Evolutionary conservation across 2,329 filamentous ascomycete species (phyloP), one percentile per base, ranked within the genome.

Genomic region (Trichophyton equinum): DNA sequence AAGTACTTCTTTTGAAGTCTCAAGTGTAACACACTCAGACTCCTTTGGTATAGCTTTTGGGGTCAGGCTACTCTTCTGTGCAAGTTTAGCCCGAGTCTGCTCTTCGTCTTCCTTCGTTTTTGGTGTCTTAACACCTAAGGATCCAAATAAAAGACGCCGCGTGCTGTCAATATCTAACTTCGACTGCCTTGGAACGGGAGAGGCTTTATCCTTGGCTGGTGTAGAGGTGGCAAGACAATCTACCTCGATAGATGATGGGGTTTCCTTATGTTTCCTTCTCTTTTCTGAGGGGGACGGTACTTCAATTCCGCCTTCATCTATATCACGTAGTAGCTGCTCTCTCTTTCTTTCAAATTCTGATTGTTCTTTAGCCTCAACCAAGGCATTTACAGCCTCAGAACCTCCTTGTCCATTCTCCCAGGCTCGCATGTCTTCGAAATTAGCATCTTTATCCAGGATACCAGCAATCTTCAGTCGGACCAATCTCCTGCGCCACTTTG

Each of bases 71-170:
- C 9, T 36, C 70, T 80, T 75, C 63, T 79, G 81, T 75, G 83
- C 82, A 25, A 89, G 71, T 61, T 81, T 81, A 63, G 79, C 75
- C 27, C 82, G 82, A 4, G 87, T 72, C 42, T 80, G 79, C 15
- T 85, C 82, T 68, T 86, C 86, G 18, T 90, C 87, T 33, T 81
- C 80, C 65, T 86, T 85, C 0, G 78, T 84, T 67, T 85, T 87
- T 0, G 88, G 87, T 3, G 80, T 81, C 60, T 83, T 83, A 8
- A 90, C 72, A 2, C 88, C 89, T 2, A 92, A 77, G 5, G 87
- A 85, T 7, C 85, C 85, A 67, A 91, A 89, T 0, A 92, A 71
- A 61, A 91, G 76, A 65, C 88, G 81, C 59, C 83, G 80, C 1
- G 85, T 83, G 58, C 85, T 85, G 15, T 79, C 81, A 33, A 89